These are phyloP conservation scores for Clathrospora elynae DNA, from an alignment of 2,329 filamentous ascomycete species.

Conservation along the genomic window DNA sequence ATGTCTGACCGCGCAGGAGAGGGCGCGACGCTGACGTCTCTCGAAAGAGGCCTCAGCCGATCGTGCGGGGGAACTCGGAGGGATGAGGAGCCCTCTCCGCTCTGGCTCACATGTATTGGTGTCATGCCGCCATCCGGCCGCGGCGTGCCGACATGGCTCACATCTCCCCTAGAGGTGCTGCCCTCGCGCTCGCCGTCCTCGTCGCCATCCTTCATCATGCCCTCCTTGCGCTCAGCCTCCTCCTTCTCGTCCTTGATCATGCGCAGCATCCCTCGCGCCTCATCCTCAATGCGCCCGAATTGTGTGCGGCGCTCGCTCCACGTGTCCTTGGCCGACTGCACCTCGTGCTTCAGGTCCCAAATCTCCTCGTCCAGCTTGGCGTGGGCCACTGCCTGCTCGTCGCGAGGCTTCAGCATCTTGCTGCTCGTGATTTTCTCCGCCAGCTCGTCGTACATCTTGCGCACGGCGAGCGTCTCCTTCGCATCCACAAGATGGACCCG, in stretches of 20 bases:
- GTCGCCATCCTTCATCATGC: conserved; percentile 55
- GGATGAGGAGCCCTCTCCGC: conserved; percentile 33
- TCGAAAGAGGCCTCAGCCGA: conserved; percentile 39
- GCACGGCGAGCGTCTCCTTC: conserved; percentile 69
- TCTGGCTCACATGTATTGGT: conserved; percentile 46
- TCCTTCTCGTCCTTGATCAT: conserved; percentile 95
- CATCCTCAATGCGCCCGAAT: conserved; percentile 86
- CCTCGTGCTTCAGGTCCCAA: conserved; percentile 82
- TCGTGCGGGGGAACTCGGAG: conserved; percentile 42
- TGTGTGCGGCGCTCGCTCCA: conserved; percentile 86
- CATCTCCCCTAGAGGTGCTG: conserved; percentile 42
- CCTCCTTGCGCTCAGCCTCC: conserved; percentile 85
- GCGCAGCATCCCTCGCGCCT: conserved; percentile 82
- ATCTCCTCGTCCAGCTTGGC: conserved; percentile 88
- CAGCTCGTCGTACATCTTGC: conserved; percentile 85
- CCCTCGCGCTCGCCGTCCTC: conserved; percentile 51
- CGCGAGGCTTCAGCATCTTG: conserved; percentile 76
- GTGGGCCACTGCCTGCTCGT: conserved; percentile 78
- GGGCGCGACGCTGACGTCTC: conserved; percentile 31
- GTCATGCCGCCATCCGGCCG: conserved; percentile 50
- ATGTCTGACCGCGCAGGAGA: conserved; percentile 35
- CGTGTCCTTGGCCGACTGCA: conserved; percentile 76
- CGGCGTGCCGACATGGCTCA: conserved; percentile 54
- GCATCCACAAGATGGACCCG: conserved; percentile 73
- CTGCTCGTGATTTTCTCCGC: conserved; percentile 87